Conservation (phyloP, 2,329 filamentous ascomycete genomes). For the Aphanoascus verrucosus region DNA sequence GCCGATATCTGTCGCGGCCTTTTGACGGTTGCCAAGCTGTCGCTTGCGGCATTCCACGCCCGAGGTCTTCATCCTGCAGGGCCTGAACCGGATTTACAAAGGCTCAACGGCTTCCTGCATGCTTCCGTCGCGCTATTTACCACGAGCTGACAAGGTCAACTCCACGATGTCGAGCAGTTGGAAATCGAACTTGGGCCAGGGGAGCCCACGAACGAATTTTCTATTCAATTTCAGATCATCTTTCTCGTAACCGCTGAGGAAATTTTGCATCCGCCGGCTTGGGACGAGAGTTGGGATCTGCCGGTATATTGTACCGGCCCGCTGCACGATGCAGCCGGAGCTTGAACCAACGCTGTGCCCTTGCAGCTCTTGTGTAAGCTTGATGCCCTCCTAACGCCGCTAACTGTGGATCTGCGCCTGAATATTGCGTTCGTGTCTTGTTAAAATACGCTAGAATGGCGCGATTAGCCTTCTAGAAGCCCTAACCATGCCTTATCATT, state of each 20-base stretch:
- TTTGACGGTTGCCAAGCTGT: conserved; percentile 6
- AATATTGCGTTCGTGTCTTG: conserved; percentile 5
- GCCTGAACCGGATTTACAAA: conserved; percentile 2
- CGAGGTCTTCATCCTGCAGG: conserved; percentile 4
- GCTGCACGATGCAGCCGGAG: conserved; percentile 3
- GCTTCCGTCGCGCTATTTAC: conserved; percentile 3
- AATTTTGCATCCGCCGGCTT: background rate
- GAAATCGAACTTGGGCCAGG: background rate
- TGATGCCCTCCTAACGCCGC: background rate
- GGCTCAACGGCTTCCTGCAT: conserved; percentile 7
- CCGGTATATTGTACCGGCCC: background rate
- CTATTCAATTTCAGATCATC: background rate
- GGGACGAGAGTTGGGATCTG: background rate
- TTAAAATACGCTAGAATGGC: background rate
- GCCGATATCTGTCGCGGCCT: background rate
- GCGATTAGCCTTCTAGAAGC: conserved; percentile 7
- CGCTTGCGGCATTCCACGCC: conserved; percentile 8
- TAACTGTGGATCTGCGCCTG: background rate
- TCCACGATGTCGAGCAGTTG: background rate
- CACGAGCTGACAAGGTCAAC: background rate
- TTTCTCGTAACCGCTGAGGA: background rate
- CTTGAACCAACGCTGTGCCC: conserved; percentile 2
- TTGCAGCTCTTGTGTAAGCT: conserved; percentile 4
- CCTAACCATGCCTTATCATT: background rate
- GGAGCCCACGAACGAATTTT: background rate